A percentile compares a stretch with the other conserved stretches of the same genome.
Evolutionary conservation across 345 rosid species (phyloP).

Genomic region (Pugionium cornutum): DNA sequence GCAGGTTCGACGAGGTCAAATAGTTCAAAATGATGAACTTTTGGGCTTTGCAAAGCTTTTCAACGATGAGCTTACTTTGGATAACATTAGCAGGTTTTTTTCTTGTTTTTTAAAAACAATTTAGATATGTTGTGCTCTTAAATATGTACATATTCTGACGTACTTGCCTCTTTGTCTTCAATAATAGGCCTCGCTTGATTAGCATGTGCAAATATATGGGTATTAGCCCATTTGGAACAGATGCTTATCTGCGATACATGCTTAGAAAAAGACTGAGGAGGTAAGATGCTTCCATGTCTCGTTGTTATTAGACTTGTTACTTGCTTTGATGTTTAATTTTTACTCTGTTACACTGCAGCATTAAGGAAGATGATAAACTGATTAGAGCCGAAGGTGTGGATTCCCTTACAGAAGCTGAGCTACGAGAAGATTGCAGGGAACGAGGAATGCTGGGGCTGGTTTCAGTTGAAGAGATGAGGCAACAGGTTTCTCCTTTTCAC

Average conservation of each 20-base stretch:
- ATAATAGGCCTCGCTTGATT: conserved; percentile 62
- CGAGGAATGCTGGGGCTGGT: conserved; percentile 70
- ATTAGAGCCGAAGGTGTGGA: conserved; percentile 72
- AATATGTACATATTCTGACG: conserved; percentile 10
- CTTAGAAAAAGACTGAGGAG: conserved; percentile 68
- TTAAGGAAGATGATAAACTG: conserved; percentile 68
- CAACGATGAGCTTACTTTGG: conserved; percentile 74
- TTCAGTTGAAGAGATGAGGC: conserved; percentile 75
- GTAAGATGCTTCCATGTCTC: conserved; percentile 41
- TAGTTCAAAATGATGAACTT: conserved; percentile 65
- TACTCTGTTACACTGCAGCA: conserved; percentile 41
- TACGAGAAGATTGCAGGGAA: conserved; percentile 77
- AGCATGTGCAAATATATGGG: conserved; percentile 82
- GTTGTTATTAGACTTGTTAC: conserved; percentile 21
- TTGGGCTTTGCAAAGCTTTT: conserved; percentile 74
- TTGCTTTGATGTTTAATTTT: conserved; percentile 13
- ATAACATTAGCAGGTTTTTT: conserved; percentile 70
- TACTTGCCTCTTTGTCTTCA: conserved; percentile 16
- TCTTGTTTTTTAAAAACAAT: conserved; percentile 7
- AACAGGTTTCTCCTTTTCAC: conserved; percentile 50
- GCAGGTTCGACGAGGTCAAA: conserved; percentile 69
- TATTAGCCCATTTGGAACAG: conserved; percentile 69
- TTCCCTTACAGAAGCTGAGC: conserved; percentile 71
- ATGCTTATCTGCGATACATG: conserved; percentile 70
- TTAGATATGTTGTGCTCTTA: conserved; percentile 10